Base-by-base conservation (phyloP, 345 rosid genomes). In the Brassica napus region DNA sequence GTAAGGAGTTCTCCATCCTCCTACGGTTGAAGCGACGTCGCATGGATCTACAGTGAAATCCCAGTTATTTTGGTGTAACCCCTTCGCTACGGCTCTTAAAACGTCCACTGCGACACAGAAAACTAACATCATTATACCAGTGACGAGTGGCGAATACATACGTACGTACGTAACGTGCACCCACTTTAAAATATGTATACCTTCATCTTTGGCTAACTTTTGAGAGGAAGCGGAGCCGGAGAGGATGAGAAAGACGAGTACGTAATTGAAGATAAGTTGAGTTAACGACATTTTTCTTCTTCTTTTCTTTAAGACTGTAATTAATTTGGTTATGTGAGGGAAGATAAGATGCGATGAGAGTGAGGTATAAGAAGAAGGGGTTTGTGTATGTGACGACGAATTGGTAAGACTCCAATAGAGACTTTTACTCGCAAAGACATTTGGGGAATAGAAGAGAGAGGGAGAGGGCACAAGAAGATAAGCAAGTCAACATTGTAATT, bases 21-120 rank as follows among this genome's bases (percentile, higher is more conserved):
- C 80, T 0, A 32, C 4, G 2, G 62, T 2, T 6, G 77, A 67
- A 52, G 64, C 4, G 6, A 55, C 39, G 79, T 82, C 77, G 77
- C 93, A 89, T 15, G 91, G 93, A 82, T 92, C 89, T 6, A 83
- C 83, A 6, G 11, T 44, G 57, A 87, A 91, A 10, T 87, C 59
- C 94, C 94, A 91, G 9, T 75, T 44, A 5, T 59, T 59, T 23
- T 59, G n/a, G 64, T 59, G 28, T 59, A 91, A 16, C 14, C 52
- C 86, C 71, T 59, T 82, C 24, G 74, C 88, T 82, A 89, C 76
- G 10, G 75, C 83, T 37, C 37, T 69, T 35, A 91, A 65, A 52
- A 85, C 85, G 12, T 86, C 77, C 72, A 89, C 92, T 89, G 83
- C 77, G 18, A 65, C 31, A 57, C 9, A 67, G 3, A 74, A 3